Percentiles rank a stretch among this genome's conserved stretches.
These are phyloP conservation scores for Gracilaria caudata DNA, from an alignment of 23 red algal species.

Conservation along the genomic window DNA sequence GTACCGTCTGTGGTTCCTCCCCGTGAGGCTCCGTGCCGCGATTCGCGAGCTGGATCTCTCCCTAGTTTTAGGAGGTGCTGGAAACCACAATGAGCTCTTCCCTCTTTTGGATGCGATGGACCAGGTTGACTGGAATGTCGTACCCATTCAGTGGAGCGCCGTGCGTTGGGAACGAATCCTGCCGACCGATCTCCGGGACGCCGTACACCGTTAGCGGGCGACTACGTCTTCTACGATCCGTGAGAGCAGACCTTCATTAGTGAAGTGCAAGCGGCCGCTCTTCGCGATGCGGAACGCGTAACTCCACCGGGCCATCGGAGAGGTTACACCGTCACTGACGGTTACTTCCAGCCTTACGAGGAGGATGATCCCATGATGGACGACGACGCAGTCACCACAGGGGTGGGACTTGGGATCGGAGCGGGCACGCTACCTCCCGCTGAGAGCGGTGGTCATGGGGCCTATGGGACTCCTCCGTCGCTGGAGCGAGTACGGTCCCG, in stretches of 20 bases:
- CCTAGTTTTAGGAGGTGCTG: neutral
- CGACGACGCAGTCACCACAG: no score
- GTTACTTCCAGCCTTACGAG: neutral
- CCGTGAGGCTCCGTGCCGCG: neutral
- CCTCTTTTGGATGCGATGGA: neutral
- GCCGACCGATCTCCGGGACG: neutral
- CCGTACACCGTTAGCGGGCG: neutral
- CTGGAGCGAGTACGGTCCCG: no score
- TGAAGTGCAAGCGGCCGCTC: neutral
- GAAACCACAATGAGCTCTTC: neutral
- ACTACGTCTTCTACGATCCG: constrained; percentile 36
- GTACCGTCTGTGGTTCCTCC: constrained; percentile 16
- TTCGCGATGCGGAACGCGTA: neutral
- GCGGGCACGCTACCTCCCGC: no score
- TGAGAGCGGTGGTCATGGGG: no score
- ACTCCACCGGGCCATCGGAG: neutral
- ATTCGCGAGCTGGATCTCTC: neutral
- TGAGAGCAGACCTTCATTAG: neutral
- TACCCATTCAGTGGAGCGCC: neutral
- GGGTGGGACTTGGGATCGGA: no score
- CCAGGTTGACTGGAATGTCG: neutral
- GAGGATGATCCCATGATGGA: no score
- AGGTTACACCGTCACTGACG: neutral
- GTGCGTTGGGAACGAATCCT: neutral
- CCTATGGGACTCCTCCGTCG: no score